Evolutionary conservation across 2,329 filamentous ascomycete species (phyloP), one percentile per base, ranked within the genome.

Genomic region (Xenosphaeropsis pyriputrescens): DNA sequence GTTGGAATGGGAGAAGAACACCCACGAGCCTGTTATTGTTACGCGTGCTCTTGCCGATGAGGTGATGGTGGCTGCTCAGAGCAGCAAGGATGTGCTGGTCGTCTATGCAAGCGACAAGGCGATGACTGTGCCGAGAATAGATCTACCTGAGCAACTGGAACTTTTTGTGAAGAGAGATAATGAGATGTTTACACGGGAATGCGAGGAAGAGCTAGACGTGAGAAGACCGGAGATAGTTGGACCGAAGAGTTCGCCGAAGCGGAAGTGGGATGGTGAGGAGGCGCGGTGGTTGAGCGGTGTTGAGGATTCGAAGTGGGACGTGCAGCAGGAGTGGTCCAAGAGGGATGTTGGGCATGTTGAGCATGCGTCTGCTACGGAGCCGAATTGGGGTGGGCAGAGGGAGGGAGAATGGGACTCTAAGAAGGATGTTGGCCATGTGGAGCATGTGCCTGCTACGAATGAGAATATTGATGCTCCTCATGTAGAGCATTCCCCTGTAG

Each of bases 31-130:
- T n/a, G 56, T 67, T 18, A 62, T 57, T 44, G 56, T 64, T 13
- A 65, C 72, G 61, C 69, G 64, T 60, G 58, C 64, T 2, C 59
- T 60, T 3, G 47, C 62, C 16, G 61, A 66, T 30, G 56, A 59
- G 26, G 61, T 70, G 17, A 52, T 69, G 3, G 50, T 57, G 35
- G 60, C 63, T 8, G 59, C 69, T 15, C 55, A 58, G 6, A 67
- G 70, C 35, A 63, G 62, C 7, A 67, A 64, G 39, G 60, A 56
- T 14, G 62, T 64, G 0, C 47, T 71, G 14, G 47, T 75, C 3
- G 54, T 75, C 4, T 75, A 74, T 46, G 70, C 70, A 16, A 68
- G 67, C 4, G 66, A 72, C 42, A 52, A 56, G 18, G 67, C 68
- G 17, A 50, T 71, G 41, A 44, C 56, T 11, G 43, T 47, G 15